Evolutionary conservation across 1,284 basidiomycete species (phyloP), one percentile per base, ranked within the genome.

Genomic region (Cryptococcus sp.): DNA sequence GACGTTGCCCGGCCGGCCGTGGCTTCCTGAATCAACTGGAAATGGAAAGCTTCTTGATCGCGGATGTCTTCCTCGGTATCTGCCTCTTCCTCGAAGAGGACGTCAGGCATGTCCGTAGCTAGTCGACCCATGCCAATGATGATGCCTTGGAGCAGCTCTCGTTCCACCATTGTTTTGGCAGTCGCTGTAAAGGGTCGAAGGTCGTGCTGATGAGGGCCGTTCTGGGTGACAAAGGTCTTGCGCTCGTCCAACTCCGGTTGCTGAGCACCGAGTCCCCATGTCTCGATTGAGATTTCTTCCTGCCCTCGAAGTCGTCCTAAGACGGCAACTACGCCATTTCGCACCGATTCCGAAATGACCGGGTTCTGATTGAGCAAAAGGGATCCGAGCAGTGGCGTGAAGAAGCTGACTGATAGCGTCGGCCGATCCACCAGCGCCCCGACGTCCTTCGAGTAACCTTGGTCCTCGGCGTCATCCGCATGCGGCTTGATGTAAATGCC

Each of bases 351-450:
- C 35, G 88, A 87, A 43, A 96, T 86, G 54, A 83, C 79, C 22
- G 84, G 83, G 71, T 91, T 92, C 15, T 87, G 83, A 72, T 88
- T 93, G 55, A 96, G 84, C 22, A 98, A 82, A 41, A 98, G 81
- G 0, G 91, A 90, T 51, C 91, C 93, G 19, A 98, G 83, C 52
- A 97, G 87, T 5, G 93, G 91, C 2, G 93, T 95, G 79, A 98
- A 97, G 10, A 89, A 85, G 67, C 89, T 86, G 5, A 93, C 89
- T 50, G 87, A 85, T 52, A 97, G 86, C 39, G 78, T 71, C 0
- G 87, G 83, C 20, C 71, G 67, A 42, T 73, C 72, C 4, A 73
- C 58, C 1, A 72, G 48, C 54, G 56, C 38, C 41, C 47, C 59
- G 48, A 51, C 50, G 39, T 65, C 64, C 15, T 62, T 64, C 8